Percentiles rank a stretch among this genome's conserved stretches.
Evolutionary conservation across 768 basidiomycete genomes (phyloP).

Genomic region (Pisolithus microcarpus): DNA sequence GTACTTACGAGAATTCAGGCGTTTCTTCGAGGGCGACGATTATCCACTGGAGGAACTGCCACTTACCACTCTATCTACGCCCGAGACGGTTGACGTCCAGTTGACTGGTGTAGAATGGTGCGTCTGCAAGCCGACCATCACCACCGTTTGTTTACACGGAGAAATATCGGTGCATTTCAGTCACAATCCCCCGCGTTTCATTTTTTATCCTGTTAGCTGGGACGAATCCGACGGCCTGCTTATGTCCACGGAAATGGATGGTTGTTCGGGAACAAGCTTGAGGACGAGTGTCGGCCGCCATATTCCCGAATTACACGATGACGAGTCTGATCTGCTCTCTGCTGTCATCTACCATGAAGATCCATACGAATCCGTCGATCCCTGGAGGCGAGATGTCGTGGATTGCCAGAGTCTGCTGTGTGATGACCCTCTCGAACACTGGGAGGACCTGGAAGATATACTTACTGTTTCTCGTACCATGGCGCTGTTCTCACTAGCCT

Average conservation of each 20-base stretch:
- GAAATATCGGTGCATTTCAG: neutral
- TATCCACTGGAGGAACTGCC: conserved; percentile 11
- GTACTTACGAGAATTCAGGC: neutral
- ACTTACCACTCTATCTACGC: conserved; percentile 25
- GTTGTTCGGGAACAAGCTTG: conserved; percentile 25
- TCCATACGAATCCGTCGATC: conserved; percentile 17
- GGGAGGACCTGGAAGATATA: conserved; percentile 9
- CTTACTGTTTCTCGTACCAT: conserved; percentile 7
- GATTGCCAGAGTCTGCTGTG: neutral
- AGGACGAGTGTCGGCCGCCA: neutral
- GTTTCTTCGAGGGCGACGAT: neutral
- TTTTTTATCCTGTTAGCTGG: conserved; percentile 22
- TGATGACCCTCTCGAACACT: conserved; percentile 11
- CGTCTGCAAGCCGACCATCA: neutral
- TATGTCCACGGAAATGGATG: conserved; percentile 36
- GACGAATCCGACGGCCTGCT: conserved; percentile 14
- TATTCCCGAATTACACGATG: conserved; percentile 23
- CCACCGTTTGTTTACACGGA: neutral
- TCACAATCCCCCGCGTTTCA: conserved; percentile 15
- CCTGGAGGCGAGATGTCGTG: conserved; percentile 16
- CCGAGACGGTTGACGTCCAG: conserved; percentile 14
- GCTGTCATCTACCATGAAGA: conserved; percentile 16
- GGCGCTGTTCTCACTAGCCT: no score
- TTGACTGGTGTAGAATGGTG: conserved; percentile 13
- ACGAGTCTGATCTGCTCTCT: conserved; percentile 24